phyloP scores from a whole-genome alignment of 108 stramenopile genomes.

The Conticribra weissflogii region DNA sequence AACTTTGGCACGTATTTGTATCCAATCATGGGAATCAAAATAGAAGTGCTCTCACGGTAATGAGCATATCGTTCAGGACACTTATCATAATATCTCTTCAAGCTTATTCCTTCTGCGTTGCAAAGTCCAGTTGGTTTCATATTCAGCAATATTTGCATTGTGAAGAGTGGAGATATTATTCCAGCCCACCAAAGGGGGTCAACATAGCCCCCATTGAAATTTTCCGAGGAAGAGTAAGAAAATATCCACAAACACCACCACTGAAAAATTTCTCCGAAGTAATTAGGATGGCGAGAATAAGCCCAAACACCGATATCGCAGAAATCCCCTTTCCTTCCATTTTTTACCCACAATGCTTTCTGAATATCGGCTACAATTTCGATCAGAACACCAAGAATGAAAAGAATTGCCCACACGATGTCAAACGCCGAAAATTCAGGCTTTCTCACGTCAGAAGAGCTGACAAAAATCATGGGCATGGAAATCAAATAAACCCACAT shows the following conservation, averaged over 20 bases:
- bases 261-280: slow-evolving; percentile 75
- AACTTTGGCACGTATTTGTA: slow-evolving; percentile 52
- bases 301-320: slow-evolving; percentile 65
- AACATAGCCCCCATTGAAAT: slow-evolving; percentile 29
- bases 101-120: slow-evolving; percentile 69
- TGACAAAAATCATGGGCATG: slow-evolving; percentile 57
- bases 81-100: slow-evolving; percentile 69
- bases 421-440: slow-evolving; percentile 43
- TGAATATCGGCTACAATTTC: slow-evolving; percentile 71
- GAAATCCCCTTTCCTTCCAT: slow-evolving; percentile 59
- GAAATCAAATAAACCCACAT: slow-evolving; percentile 68
- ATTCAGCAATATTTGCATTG: slow-evolving; percentile 61
- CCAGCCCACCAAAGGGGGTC: slow-evolving; percentile 51
- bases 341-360: slow-evolving; percentile 61
- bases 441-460: slow-evolving; percentile 29
- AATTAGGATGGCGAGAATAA: slow-evolving; percentile 72
- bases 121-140: slow-evolving; percentile 62
- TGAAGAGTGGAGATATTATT: slow-evolving; percentile 67
- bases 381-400: slow-evolving; percentile 44
- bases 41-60: slow-evolving; percentile 63
- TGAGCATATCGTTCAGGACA: slow-evolving; percentile 47
- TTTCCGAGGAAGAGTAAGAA: slow-evolving; percentile 33
- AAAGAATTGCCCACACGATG: slow-evolving; percentile 33
- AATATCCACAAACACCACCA: slow-evolving; percentile 65
- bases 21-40: slow-evolving; percentile 64